Percentiles rank a stretch among this genome's conserved stretches.
Evolutionary conservation across 805 yeast species (phyloP).

Genomic region (Cyberlindnera nakhonratchasimensis): DNA sequence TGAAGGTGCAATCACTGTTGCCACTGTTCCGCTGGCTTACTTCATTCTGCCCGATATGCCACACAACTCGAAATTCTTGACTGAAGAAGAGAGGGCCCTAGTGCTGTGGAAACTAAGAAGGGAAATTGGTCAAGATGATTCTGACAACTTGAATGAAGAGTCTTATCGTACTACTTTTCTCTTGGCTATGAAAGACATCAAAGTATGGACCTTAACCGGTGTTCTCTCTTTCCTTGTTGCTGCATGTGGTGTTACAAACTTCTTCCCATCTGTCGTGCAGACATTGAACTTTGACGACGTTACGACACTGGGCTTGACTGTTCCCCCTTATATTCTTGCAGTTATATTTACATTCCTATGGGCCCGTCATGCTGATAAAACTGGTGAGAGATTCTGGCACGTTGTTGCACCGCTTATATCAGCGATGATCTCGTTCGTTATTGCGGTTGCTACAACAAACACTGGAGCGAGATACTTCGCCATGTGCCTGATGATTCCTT

Average conservation of each 20-base stretch:
- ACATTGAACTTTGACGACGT: conserved; percentile 50
- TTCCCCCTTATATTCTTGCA: conserved; percentile 55
- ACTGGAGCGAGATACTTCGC: conserved; percentile 58
- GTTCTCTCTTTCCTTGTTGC: conserved; percentile 45
- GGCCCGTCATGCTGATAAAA: conserved; percentile 54
- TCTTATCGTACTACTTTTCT: conserved; percentile 35
- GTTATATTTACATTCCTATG: conserved; percentile 48
- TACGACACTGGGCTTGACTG: conserved; percentile 53
- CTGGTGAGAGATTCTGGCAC: conserved; percentile 54
- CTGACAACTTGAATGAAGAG: conserved; percentile 25
- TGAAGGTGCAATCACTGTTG: conserved; percentile 53
- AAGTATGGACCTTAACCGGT: conserved; percentile 47
- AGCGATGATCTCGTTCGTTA: conserved; percentile 43
- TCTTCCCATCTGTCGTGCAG: conserved; percentile 57
- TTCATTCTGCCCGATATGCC: conserved; percentile 52
- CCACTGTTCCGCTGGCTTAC: conserved; percentile 45
- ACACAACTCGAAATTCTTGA: conserved; percentile 43
- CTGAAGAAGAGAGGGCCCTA: conserved; percentile 41
- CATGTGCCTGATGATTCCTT: conserved; percentile 57
- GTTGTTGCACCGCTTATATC: conserved; percentile 40
- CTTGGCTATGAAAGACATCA: conserved; percentile 38
- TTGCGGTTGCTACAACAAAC: conserved; percentile 47
- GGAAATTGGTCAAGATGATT: conserved; percentile 30
- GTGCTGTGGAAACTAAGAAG: conserved; percentile 28
- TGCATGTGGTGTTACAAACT: conserved; percentile 58